These are phyloP conservation scores for Fusarium poae DNA, from an alignment of 2,329 filamentous ascomycete genomes.

Conservation along the genomic window DNA sequence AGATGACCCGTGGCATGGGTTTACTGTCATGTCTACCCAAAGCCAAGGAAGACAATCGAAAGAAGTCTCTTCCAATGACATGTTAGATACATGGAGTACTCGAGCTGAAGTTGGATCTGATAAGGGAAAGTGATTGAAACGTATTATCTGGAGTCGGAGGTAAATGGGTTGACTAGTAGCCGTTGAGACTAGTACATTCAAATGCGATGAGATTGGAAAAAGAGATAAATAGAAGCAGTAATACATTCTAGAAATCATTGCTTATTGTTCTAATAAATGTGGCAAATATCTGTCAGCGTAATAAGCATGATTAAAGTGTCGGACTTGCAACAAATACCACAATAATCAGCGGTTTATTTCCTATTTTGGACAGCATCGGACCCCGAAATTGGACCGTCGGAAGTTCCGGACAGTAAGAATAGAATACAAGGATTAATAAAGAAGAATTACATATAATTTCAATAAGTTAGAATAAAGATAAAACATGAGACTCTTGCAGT, in stretches of 20 bases:
- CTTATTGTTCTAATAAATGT: background rate
- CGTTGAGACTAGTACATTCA: background rate
- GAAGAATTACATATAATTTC: background rate
- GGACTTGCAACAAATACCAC: background rate
- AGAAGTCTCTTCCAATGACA: rapidly evolving
- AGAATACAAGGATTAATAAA: background rate
- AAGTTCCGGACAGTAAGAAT: constrained; percentile 4
- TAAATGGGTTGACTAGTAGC: background rate
- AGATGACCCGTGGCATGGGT: constrained; percentile 3
- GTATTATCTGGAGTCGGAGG: background rate
- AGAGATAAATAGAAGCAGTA: too few relatives aligned
- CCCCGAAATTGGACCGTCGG: constrained; percentile 8
- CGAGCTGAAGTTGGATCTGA: background rate
- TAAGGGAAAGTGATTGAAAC: rapidly evolving
- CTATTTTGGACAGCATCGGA: background rate
- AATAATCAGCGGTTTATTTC: background rate
- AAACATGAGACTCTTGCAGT: rapidly evolving
- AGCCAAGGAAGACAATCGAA: rapidly evolving
- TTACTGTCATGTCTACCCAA: rapidly evolving
- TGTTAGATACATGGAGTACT: background rate
- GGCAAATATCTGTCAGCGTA: background rate
- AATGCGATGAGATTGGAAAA: too few relatives aligned
- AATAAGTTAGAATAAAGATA: background rate
- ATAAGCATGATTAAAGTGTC: background rate
- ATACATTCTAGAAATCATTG: too few relatives aligned